These are phyloP conservation scores for Sporothrix dimorphospora DNA, from an alignment of 2,329 filamentous ascomycete species.

Conservation along the genomic window DNA sequence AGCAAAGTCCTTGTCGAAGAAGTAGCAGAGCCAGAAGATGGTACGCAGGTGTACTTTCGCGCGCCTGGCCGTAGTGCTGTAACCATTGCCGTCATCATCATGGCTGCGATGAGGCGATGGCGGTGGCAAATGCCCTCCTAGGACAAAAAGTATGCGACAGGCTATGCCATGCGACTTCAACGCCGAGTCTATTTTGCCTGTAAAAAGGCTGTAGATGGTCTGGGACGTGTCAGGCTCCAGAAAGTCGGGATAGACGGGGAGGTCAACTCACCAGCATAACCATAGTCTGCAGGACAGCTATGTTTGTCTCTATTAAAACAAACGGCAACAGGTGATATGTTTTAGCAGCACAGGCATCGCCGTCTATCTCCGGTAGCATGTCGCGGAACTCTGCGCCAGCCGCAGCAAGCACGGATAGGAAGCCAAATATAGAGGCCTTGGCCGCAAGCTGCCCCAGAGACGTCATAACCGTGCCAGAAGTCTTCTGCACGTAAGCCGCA, in stretches of 20 bases:
- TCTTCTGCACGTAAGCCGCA: background rate
- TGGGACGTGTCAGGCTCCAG: background rate
- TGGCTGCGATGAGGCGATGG: background rate
- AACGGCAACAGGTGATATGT: constrained; percentile 49
- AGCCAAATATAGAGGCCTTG: background rate
- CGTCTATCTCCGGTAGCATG: background rate
- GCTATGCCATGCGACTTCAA: background rate
- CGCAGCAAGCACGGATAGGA: background rate
- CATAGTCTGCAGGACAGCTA: constrained; percentile 50
- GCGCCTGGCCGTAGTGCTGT: constrained; percentile 37
- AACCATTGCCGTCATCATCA: background rate
- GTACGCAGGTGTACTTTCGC: constrained; percentile 43
- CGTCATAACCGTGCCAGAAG: background rate
- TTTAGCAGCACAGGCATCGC: constrained; percentile 44
- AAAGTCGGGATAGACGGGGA: constrained; percentile 41
- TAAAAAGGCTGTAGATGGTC: background rate
- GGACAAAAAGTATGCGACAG: background rate
- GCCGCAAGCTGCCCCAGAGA: background rate
- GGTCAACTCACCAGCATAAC: constrained; percentile 51
- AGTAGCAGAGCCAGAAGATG: constrained; percentile 60
- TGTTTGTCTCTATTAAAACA: constrained; percentile 47
- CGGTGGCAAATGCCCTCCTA: background rate
- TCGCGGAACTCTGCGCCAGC: background rate
- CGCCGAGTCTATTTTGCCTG: background rate
- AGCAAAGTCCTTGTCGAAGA: constrained; percentile 59